These are phyloP conservation scores for Ustulina deusta DNA, from an alignment of 2,329 filamentous ascomycete genomes.

Conservation along the genomic window DNA sequence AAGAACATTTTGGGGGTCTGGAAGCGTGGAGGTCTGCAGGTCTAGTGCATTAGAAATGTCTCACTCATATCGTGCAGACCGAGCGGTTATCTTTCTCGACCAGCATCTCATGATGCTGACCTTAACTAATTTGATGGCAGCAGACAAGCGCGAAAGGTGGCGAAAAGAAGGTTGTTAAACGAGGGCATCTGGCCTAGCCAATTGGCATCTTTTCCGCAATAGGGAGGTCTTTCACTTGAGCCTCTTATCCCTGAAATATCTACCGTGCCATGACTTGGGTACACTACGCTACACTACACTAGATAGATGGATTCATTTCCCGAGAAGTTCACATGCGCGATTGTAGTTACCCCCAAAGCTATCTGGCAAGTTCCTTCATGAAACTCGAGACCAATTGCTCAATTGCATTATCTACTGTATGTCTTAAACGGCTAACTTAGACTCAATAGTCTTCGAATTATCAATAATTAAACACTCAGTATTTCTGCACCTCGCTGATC, in stretches of 20 bases:
- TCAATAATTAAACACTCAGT: background rate
- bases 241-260: slow-evolving; percentile 13
- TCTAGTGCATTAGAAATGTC: slow-evolving; percentile 15
- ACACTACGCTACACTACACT: background rate
- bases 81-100: slow-evolving; percentile 14
- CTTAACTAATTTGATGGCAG: slow-evolving; percentile 4
- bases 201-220: slow-evolving; percentile 32
- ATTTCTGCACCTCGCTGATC: slow-evolving; percentile 14
- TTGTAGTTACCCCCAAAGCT: background rate
- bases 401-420: slow-evolving; percentile 6
- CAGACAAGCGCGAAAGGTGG: slow-evolving; percentile 12
- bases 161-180: background rate
- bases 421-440: background rate
- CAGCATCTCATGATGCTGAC: background rate
- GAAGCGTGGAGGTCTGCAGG: slow-evolving; percentile 18
- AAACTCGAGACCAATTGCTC: background rate
- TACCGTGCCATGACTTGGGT: background rate
- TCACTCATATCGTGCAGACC: slow-evolving; percentile 14
- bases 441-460: background rate
- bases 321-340: background rate
- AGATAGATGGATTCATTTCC: background rate
- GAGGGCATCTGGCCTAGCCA: slow-evolving; percentile 17
- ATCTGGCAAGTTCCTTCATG: background rate
- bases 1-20: slow-evolving; percentile 31
- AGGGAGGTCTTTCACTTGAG: slow-evolving; percentile 34